Evolutionary conservation across 2,329 filamentous ascomycete genomes (phyloP).

Genomic region (Pseudogymnoascus sp.): DNA sequence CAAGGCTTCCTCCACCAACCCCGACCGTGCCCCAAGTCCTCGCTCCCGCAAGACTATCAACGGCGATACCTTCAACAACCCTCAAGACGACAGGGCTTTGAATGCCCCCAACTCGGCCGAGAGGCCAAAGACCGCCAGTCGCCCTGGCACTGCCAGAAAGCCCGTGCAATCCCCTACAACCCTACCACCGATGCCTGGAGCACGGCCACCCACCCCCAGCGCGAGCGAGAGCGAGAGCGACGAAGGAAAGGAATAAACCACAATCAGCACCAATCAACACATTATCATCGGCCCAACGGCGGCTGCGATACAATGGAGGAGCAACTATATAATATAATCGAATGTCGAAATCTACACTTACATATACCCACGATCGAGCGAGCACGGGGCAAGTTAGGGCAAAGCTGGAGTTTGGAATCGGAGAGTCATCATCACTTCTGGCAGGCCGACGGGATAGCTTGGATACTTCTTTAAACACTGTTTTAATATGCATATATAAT

Average conservation of each 20-base stretch:
- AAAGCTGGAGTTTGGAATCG: not conserved
- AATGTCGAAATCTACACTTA: constrained; percentile 10
- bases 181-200: constrained; percentile 22
- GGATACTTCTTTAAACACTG: not conserved
- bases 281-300: not conserved
- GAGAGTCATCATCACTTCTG: constrained; percentile 1
- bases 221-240: constrained; percentile 28
- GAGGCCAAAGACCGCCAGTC: constrained; percentile 13
- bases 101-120: constrained; percentile 18
- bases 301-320: not conserved
- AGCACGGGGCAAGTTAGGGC: constrained; percentile 1
- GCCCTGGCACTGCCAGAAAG: constrained; percentile 12
- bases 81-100: constrained; percentile 13
- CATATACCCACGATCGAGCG: constrained; percentile 8
- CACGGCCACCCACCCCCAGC: constrained; percentile 28
- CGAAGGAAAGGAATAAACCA: constrained; percentile 4
- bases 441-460: constrained; percentile 2
- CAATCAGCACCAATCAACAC: not conserved
- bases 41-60: constrained; percentile 18
- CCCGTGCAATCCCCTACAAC: not conserved
- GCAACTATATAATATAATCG: constrained; percentile 7
- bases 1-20: constrained; percentile 29
- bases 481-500: constrained; percentile 8
- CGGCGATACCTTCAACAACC: constrained; percentile 19
- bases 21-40: constrained; percentile 17